Conservation (phyloP, 768 basidiomycete genomes). For the Stropharia rugosoannulata region DNA sequence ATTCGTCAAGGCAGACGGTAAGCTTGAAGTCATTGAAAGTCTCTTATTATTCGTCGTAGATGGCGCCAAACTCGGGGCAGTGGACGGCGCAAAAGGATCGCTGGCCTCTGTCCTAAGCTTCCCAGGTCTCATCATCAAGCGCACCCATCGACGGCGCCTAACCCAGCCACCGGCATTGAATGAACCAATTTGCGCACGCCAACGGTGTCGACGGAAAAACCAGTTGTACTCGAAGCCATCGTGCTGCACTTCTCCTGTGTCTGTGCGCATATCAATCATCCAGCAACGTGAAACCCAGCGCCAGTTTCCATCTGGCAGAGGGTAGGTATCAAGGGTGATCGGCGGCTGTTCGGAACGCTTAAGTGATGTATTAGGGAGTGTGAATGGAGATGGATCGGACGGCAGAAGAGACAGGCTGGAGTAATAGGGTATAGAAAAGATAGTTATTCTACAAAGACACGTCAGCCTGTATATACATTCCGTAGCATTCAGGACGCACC, state of each 20-base stretch:
- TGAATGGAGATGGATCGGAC: slow-evolving; percentile 72
- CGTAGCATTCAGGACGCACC: slow-evolving; percentile 41
- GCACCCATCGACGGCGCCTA: slow-evolving; percentile 77
- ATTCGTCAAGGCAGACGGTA: slow-evolving; percentile 25
- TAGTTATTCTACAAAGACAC: slow-evolving; percentile 42
- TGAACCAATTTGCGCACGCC: slow-evolving; percentile 62
- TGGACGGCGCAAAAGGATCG: slow-evolving; percentile 8
- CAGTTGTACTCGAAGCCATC: slow-evolving; percentile 90
- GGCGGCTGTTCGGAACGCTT: slow-evolving; percentile 49
- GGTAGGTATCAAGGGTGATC: slow-evolving; percentile 60
- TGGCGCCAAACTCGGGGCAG: slow-evolving; percentile 2
- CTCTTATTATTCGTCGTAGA: slow-evolving; percentile 10
- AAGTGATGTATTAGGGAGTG: slow-evolving; percentile 45
- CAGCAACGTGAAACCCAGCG: slow-evolving; percentile 76
- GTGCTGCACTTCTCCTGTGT: slow-evolving; percentile 69
- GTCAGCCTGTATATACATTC: slow-evolving; percentile 5
- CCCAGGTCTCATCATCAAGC: slow-evolving; percentile 77
- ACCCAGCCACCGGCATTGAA: slow-evolving; percentile 73
- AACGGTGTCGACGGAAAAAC: slow-evolving; percentile 63
- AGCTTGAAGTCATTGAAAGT: slow-evolving; percentile 30
- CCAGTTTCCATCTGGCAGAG: slow-evolving; percentile 81
- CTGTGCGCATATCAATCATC: slow-evolving; percentile 89
- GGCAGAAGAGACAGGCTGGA: slow-evolving; percentile 70
- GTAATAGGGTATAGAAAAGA: slow-evolving; percentile 75
- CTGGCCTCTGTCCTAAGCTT: slow-evolving; percentile 17